phyloP scores from a whole-genome alignment of 1,139 yeast genomes.

The Zygosaccharomyces pseudobailii region DNA sequence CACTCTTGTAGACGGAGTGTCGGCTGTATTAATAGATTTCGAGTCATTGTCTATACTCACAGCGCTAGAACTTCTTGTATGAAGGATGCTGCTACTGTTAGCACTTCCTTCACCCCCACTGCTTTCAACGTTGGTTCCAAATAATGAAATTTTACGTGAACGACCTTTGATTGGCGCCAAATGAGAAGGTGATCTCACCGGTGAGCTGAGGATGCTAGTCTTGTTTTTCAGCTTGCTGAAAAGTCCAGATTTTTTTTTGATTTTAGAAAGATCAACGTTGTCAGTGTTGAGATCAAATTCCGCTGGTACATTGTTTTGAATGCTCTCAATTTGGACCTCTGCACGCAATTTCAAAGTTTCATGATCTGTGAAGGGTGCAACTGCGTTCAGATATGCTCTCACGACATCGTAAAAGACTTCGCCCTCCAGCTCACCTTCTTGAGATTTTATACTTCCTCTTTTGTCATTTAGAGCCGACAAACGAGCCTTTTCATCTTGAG shows the following conservation, averaged over 20 bases:
- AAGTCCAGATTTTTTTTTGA: conserved; percentile 56
- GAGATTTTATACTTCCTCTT: conserved; percentile 36
- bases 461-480: conserved; percentile 37
- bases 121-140: conserved; percentile 1
- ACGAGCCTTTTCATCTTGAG: conserved; percentile 31
- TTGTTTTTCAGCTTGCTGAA: conserved; percentile 36
- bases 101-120: background rate
- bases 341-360: conserved; percentile 70
- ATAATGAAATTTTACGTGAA: conserved; percentile 4
- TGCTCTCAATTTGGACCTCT: conserved; percentile 87
- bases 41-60: conserved; percentile 7
- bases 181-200: conserved; percentile 26
- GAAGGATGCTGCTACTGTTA: background rate
- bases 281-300: conserved; percentile 43
- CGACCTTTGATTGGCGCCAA: conserved; percentile 26
- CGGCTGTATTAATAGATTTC: conserved; percentile 23
- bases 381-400: conserved; percentile 48
- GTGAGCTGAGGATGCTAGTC: conserved; percentile 9
- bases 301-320: conserved; percentile 60
- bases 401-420: conserved; percentile 51
- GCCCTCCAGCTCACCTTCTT: conserved; percentile 37
- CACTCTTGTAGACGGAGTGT: conserved; percentile 19
- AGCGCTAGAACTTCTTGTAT: conserved; percentile 6
- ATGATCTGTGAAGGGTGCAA: conserved; percentile 62
- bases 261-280: conserved; percentile 58